Evolutionary conservation across 352 stramenopile genomes (phyloP).

Genomic region (Phytophthora cactorum): DNA sequence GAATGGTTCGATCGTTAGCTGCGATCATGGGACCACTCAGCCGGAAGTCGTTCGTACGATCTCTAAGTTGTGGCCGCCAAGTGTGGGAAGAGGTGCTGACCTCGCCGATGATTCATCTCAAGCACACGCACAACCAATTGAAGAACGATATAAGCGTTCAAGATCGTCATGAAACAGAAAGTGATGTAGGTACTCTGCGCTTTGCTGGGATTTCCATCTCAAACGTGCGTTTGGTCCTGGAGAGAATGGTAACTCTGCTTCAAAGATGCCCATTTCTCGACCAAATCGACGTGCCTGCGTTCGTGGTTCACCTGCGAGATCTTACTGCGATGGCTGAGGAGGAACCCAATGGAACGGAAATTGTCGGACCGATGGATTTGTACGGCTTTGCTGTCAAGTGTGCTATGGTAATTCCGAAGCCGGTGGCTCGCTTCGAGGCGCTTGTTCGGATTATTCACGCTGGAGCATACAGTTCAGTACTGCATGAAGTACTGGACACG

Average conservation of each 20-base stretch:
- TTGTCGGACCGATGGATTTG: conserved; percentile 37
- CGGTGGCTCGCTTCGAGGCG: conserved; percentile 42
- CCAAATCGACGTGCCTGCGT: conserved; percentile 52
- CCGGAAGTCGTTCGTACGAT: conserved; percentile 41
- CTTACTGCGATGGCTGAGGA: conserved; percentile 35
- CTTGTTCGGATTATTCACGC: conserved; percentile 50
- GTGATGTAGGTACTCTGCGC: not conserved
- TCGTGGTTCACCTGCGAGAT: conserved; percentile 59
- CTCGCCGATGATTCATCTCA: conserved; percentile 22
- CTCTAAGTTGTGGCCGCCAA: conserved; percentile 32
- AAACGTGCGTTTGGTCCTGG: conserved; percentile 30
- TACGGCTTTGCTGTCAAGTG: conserved; percentile 54
- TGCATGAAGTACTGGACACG: conserved; percentile 46
- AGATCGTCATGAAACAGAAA: not conserved
- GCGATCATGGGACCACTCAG: conserved; percentile 45
- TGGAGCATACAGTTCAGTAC: conserved; percentile 48
- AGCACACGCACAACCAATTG: conserved; percentile 10
- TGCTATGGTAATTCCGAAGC: conserved; percentile 54
- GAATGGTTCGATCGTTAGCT: conserved; percentile 59
- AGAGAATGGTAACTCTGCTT: conserved; percentile 46
- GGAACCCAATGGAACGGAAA: conserved; percentile 9
- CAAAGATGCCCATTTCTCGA: conserved; percentile 70
- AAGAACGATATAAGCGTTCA: not conserved
- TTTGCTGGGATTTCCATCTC: conserved; percentile 33
- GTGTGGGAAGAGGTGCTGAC: conserved; percentile 55